Evolutionary conservation across 73 alveolate genomes (phyloP).

Genomic region (Urostyla sp.): DNA sequence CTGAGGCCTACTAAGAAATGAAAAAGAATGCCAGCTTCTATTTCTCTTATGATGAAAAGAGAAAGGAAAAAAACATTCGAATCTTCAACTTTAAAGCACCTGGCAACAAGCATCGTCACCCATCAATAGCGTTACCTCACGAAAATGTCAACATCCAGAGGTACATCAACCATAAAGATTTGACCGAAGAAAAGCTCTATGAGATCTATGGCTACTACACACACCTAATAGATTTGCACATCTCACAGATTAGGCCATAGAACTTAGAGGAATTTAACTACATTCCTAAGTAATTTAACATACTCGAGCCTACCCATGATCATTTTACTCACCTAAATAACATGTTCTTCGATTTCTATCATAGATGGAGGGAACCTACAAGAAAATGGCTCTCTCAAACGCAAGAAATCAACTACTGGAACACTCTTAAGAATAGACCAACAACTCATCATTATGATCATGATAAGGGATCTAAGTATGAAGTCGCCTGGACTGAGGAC

Average conservation of each 20-base stretch:
- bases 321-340: constrained; percentile 29
- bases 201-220: constrained; percentile 74
- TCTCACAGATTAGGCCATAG: constrained; percentile 60
- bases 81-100: constrained; percentile 65
- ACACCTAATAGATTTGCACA: constrained; percentile 69
- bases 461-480: constrained; percentile 73
- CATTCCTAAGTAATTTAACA: constrained; percentile 71
- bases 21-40: constrained; percentile 44
- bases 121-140: constrained; percentile 63
- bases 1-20: constrained; percentile 44
- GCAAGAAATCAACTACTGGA: constrained; percentile 62
- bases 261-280: constrained; percentile 59
- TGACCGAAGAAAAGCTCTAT: constrained; percentile 50
- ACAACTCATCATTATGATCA: constrained; percentile 77
- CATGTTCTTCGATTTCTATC: constrained; percentile 70
- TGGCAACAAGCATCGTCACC: constrained; percentile 64
- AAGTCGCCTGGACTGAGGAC: constrained; percentile 86
- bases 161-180: constrained; percentile 41
- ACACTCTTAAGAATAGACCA: constrained; percentile 54
- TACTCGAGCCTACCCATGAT: constrained; percentile 28
- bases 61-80: constrained; percentile 46
- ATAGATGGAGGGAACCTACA: constrained; percentile 81
- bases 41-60: constrained; percentile 60
- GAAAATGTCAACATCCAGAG: constrained; percentile 69
- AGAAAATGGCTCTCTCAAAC: constrained; percentile 76